Conservation (phyloP, 305 asterid species). For the Fraxinus ornus region DNA sequence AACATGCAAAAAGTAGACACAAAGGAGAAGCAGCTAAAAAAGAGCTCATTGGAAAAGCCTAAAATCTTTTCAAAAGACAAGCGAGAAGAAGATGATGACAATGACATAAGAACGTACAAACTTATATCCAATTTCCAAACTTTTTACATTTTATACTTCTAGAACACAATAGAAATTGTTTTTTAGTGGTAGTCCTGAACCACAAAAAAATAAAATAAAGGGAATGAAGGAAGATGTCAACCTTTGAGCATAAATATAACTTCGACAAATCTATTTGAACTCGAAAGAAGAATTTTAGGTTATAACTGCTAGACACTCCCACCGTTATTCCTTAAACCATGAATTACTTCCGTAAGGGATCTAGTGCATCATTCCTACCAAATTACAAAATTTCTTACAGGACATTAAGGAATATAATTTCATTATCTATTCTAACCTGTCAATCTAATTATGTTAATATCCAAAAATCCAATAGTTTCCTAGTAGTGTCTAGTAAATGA, state of each 20-base stretch:
- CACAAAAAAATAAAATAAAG: background rate
- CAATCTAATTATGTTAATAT: background rate
- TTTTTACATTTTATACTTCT: background rate
- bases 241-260: constrained; percentile 13
- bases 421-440: background rate
- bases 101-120: background rate
- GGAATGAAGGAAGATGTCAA: background rate
- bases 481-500: background rate
- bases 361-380: background rate
- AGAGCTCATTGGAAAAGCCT: background rate
- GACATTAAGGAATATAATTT: background rate
- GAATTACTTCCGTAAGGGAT: background rate
- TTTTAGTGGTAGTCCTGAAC: background rate
- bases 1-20: background rate
- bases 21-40: background rate
- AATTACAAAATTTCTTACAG: background rate
- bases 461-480: background rate
- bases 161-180: background rate
- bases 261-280: background rate
- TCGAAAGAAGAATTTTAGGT: background rate
- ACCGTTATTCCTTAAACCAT: background rate
- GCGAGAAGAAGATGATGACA: constrained; percentile 1
- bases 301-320: background rate
- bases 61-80: background rate
- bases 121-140: background rate